A percentile compares a stretch with the other conserved stretches of the same genome.
Evolutionary conservation across 257 asterid species (phyloP).

Genomic region (Solanum pennellii): DNA sequence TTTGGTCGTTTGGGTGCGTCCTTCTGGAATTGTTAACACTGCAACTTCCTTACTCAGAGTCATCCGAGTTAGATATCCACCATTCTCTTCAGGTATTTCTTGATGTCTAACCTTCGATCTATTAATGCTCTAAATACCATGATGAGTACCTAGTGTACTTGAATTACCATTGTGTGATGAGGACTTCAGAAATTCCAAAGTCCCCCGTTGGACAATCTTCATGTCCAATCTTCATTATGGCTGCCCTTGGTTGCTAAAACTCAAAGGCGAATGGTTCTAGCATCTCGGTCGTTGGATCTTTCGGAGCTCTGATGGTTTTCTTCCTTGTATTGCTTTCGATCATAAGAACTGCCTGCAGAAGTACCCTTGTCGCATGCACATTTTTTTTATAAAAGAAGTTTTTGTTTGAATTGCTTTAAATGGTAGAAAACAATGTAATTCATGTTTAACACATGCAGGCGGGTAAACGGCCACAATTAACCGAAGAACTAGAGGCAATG

Average conservation of each 20-base stretch:
- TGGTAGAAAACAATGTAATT: not conserved
- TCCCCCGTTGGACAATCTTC: not conserved
- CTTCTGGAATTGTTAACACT: slow-evolving; percentile 72
- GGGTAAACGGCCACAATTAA: slow-evolving; percentile 26
- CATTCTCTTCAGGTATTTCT: slow-evolving; percentile 32
- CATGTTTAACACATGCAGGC: slow-evolving; percentile 8
- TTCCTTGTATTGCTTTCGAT: not conserved
- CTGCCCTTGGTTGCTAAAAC: not conserved
- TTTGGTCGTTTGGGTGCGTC: slow-evolving; percentile 89
- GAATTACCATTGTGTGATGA: not conserved
- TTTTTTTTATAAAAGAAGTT: too few species aligned
- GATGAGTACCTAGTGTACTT: not conserved
- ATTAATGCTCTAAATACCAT: not conserved
- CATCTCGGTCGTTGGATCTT: not conserved
- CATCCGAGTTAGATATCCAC: slow-evolving; percentile 49
- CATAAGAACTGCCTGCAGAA: not conserved
- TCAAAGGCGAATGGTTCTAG: not conserved
- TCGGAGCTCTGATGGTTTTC: not conserved
- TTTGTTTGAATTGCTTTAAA: not conserved
- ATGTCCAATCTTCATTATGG: not conserved
- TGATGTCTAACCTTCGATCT: not conserved
- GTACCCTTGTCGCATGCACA: not conserved
- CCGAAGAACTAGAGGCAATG: slow-evolving; percentile 8
- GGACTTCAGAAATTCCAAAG: not conserved
- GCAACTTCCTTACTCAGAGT: slow-evolving; percentile 51